Evolutionary conservation across 306 rosid species (phyloP).

Genomic region (Astragalus membranaceus): DNA sequence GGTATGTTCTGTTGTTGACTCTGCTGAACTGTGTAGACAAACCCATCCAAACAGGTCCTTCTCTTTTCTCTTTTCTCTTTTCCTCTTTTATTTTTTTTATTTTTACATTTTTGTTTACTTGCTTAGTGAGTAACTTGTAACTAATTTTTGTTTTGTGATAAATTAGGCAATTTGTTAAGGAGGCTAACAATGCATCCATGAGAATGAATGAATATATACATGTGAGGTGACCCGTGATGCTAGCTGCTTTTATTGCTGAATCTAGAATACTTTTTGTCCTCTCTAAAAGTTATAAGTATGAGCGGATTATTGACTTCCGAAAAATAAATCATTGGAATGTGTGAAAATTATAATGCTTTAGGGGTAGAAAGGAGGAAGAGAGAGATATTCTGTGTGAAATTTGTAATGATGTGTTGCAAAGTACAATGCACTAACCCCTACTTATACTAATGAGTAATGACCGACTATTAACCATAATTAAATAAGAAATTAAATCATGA

Average conservation of each 20-base stretch:
- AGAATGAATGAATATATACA: conserved; percentile 77
- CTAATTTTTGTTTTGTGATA: conserved; percentile 1
- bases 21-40: conserved; percentile 77
- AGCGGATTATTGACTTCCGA: too few relatives aligned
- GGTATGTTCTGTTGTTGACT: conserved; percentile 81
- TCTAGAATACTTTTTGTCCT: background rate
- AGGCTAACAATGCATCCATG: conserved; percentile 69
- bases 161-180: conserved; percentile 75
- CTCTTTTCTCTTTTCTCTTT: background rate
- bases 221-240: conserved; percentile 68
- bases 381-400: too few relatives aligned
- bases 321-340: too few relatives aligned
- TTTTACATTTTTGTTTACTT: background rate
- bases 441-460: too few relatives aligned
- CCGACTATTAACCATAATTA: too few relatives aligned
- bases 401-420: too few relatives aligned
- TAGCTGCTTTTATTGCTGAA: background rate
- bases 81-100: background rate
- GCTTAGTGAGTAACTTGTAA: background rate
- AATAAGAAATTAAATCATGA: too few relatives aligned
- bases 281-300: background rate
- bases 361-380: too few relatives aligned
- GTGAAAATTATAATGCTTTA: too few relatives aligned
- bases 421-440: too few relatives aligned
- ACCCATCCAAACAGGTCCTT: conserved; percentile 82